phyloP scores from a whole-genome alignment of 1,284 basidiomycete species.

The Rhodotorula sp. region DNA sequence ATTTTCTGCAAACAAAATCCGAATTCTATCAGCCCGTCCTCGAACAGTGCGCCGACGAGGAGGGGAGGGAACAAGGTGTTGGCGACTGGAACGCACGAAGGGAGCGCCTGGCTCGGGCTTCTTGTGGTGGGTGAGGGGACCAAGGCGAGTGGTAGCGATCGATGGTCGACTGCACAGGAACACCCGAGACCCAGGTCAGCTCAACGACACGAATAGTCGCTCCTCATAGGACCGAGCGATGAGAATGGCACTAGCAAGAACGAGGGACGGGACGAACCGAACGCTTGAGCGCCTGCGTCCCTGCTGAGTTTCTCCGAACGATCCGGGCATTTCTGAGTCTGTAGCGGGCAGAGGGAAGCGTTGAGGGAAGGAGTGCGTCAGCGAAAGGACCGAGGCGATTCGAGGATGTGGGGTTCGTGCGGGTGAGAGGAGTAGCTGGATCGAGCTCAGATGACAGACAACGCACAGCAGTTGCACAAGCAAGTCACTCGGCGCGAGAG shows the following conservation, averaged over 20 bases:
- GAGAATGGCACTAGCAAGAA: not conserved
- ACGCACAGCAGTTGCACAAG: not conserved
- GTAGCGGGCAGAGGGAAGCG: not conserved
- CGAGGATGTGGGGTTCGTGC: too few species aligned
- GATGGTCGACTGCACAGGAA: slow-evolving; percentile 16
- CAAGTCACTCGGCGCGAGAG: not conserved
- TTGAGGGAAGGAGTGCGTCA: not conserved
- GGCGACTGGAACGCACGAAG: slow-evolving; percentile 8
- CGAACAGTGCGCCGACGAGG: not conserved
- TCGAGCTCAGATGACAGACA: too few species aligned
- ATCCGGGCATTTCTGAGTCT: not conserved
- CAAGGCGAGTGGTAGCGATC: slow-evolving; percentile 24
- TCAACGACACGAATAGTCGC: not conserved
- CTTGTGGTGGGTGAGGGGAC: slow-evolving; percentile 27
- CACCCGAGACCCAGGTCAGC: not conserved
- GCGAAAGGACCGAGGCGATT: too few species aligned
- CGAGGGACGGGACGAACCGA: slow-evolving; percentile 6
- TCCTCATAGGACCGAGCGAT: not conserved
- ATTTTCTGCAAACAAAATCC: slow-evolving; percentile 60
- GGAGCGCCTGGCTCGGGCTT: slow-evolving; percentile 17
- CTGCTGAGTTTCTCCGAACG: slow-evolving; percentile 1
- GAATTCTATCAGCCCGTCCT: not conserved
- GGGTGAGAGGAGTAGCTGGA: too few species aligned
- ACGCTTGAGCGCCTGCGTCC: slow-evolving; percentile 24
- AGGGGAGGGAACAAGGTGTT: not conserved